Base-by-base conservation (phyloP, 2,329 filamentous ascomycete genomes). In the Biscogniauxia marginata region DNA sequence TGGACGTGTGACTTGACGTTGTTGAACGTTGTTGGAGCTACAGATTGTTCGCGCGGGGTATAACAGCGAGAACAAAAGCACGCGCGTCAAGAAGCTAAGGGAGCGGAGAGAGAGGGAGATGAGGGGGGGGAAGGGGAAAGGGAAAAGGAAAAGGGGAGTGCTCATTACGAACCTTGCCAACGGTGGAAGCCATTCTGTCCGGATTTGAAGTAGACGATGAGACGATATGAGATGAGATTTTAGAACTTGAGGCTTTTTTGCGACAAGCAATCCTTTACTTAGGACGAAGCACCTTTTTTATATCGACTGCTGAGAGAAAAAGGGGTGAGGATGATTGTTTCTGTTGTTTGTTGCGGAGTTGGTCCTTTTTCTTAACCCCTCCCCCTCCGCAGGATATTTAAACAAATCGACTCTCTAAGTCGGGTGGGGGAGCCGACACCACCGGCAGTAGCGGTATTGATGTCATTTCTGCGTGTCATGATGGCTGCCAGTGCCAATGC, bases 151-250 rank as follows among this genome's bases (percentile, higher is more conserved):
- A 39, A 39, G n/a, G n/a, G n/a, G n/a, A n/a, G n/a, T n/a, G n/a
- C n/a, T 16, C 20, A 55, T n/a, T n/a, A 70, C 74, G 58, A 67
- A 82, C 80, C 78, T 82, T 79, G 71, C 80, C 80, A 64, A 71
- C 77, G 50, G 80, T 83, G 60, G 76, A 77, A 67, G 78, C 75
- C 79, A 81, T 81, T 61, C 57, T 72, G 56, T 63, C 24, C 45
- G 24, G 34, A 54, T 50, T 47, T 34, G n/a, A 47, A 18, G 21
- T 16, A 58, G 18, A 43, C 23, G 19, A 44, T 24, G 43, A 49
- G 20, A 49, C n/a, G 53, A 49, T n/a, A 54, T 56, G 44, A 43
- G 49, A 39, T 43, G 46, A 11, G 49, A 44, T 45, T 51, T 53
- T 47, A 25, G 52, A 54, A 49, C 19, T 20, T 34, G 46, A 16